Base-by-base conservation (phyloP, 192 early-diverging fungal genomes). In the Linnemannia zychae region DNA sequence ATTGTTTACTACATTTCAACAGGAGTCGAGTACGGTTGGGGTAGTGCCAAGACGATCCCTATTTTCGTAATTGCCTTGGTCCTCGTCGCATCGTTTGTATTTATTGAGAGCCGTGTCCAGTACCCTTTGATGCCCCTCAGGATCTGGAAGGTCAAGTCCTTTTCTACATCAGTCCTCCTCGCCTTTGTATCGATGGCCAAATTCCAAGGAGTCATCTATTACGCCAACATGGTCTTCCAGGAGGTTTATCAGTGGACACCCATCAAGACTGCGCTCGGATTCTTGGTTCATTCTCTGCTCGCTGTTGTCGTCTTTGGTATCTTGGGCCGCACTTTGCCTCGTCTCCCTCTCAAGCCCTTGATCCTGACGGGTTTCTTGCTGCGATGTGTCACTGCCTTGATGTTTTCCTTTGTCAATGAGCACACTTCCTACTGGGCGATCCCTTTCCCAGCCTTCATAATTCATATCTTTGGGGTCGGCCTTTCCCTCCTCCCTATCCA, bases 181-280 rank as follows among this genome's bases (percentile, higher is more conserved):
- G 87, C 81, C 2, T 89, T 89, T 63, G 28, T 88, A 0, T 50
- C 48, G 12, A 78, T 85, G 57, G 87, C 72, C 22, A 78, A 50
- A 20, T 82, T 91, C 65, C 78, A 81, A 18, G 78, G 81, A 7
- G 72, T 88, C 40, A 81, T 89, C 22, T 91, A 88, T 38, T 83
- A 77, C 17, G 53, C 76, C 22, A 91, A 86, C 38, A 78, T 91
- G 75, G 65, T 82, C 57, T 91, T 91, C 63, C 88, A 91, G 47
- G 84, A 91, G 31, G 80, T 88, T 6, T 88, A 79, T 38, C 71
- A 71, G 15, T 91, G 88, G 79, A 68, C 24, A 24, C 66, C 90
- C 1, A 33, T 89, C 44, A 47, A 91, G 34, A 85, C 87, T 1
- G 90, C 90, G 2, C 34, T 91, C 12, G 87, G 88, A 4, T 91